Evolutionary conservation across 2,329 filamentous ascomycete genomes (phyloP).

Genomic region (Fusarium chaquense): DNA sequence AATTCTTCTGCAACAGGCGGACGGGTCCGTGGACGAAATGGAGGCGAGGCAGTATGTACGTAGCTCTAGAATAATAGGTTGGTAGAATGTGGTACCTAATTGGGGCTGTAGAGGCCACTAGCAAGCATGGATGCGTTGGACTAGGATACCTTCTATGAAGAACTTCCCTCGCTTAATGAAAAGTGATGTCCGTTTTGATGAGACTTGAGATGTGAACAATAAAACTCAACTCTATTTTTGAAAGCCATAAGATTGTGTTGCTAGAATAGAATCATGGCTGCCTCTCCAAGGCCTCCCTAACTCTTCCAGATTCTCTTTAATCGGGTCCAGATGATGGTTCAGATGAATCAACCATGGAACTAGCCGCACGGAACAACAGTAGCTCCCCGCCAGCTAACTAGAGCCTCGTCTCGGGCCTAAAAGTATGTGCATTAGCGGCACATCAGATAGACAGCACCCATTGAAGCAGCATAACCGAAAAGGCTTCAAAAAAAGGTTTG

Average conservation of each 20-base stretch:
- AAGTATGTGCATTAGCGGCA: conserved; percentile 36
- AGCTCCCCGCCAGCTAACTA: conserved; percentile 36
- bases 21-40: conserved; percentile 33
- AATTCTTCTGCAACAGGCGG: conserved; percentile 26
- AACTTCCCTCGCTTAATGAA: conserved; percentile 9
- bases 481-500: conserved; percentile 7
- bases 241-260: background rate
- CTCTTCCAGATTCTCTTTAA: background rate
- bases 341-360: conserved; percentile 17
- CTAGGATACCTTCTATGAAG: conserved; percentile 7
- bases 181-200: conserved; percentile 1
- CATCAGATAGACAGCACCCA: conserved; percentile 12
- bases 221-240: conserved; percentile 23
- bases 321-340: background rate
- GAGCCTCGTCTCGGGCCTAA: conserved; percentile 24
- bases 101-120: conserved; percentile 1
- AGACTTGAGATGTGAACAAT: conserved; percentile 3
- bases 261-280: background rate
- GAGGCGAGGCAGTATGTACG: conserved; percentile 22
- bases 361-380: conserved; percentile 41
- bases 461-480: conserved; percentile 6
- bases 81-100: background rate
- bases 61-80: background rate
- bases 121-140: conserved; percentile 2
- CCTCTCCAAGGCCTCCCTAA: background rate